Base-by-base conservation (phyloP, 495 filamentous ascomycete genomes). In the Xylaria scruposa region DNA sequence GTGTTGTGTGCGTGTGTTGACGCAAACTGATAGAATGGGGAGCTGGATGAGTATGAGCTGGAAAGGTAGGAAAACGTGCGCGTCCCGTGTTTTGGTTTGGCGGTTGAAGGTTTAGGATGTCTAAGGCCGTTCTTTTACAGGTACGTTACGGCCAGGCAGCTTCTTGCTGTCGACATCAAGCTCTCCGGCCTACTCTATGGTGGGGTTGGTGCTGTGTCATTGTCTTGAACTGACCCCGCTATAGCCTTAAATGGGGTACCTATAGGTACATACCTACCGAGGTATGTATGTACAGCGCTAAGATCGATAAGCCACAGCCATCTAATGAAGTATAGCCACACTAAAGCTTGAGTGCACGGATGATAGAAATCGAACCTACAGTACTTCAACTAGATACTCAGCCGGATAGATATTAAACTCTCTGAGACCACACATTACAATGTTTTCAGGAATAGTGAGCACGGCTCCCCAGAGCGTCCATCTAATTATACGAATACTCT, bases 161-260 rank as follows among this genome's bases (percentile, higher is more conserved):
- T 60, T 38, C 36, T 12, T 47, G 49, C 59, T 72, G 67, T 68
- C 71, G 65, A 76, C 75, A 72, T 80, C 74, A 79, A 78, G 77
- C 71, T 76, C 73, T 46, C 68, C 73, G 44, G 26, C 15, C 15
- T 19, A 53, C n/a, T 60, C 69, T 42, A 60, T 63, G 68, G 54
- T 58, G 68, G 60, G 67, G 67, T 69, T 58, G 67, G 51, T 12
- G 62, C 62, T 49, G 62, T 65, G 62, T 36, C 62, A 51, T 65
- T 33, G 44, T 36, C 42, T 12, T 4, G 21, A 24, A 4, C 26
- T 3, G 29, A 59, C 67, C 67, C 67, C 67, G 67, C 67, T 69
- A 69, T 69, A n/a, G 54, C 62, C 15, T 66, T 46, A 42, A 38
- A 38, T 26, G 10, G 17, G 29, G 31, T 60, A 60, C 58, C 58